phyloP scores from a whole-genome alignment of 371 early-diverging fungal genomes.

The Furculomyces boomerangus region DNA sequence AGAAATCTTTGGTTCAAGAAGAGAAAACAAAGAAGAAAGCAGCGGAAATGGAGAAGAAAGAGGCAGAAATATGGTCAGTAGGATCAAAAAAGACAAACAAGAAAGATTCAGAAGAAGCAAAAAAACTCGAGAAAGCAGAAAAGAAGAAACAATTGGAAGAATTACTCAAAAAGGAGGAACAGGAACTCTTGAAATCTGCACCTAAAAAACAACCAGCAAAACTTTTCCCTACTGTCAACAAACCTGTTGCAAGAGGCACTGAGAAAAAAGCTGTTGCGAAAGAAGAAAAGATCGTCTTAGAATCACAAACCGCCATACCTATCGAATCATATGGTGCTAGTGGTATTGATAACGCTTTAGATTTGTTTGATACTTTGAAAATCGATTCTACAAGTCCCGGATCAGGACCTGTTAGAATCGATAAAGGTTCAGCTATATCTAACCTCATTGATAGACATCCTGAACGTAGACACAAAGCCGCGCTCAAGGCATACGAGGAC shows the following conservation, averaged over 20 bases:
- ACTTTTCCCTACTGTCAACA: background rate
- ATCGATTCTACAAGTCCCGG: conserved; percentile 9
- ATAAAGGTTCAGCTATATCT: background rate
- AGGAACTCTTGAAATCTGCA: conserved; percentile 4
- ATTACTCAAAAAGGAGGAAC: conserved; percentile 27
- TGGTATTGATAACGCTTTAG: conserved; percentile 64
- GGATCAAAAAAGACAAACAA: conserved; percentile 48
- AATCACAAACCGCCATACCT: background rate
- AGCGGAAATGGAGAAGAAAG: conserved; percentile 32
- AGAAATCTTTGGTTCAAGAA: conserved; percentile 44
- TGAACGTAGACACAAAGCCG: conserved; percentile 68
- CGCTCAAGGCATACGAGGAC: conserved; percentile 50
- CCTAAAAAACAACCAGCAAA: background rate
- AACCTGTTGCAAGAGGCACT: background rate
- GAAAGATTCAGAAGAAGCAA: conserved; percentile 48
- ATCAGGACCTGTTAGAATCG: background rate
- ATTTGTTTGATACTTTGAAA: conserved; percentile 29
- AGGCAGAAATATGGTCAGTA: conserved; percentile 40
- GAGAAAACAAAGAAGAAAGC: conserved; percentile 36
- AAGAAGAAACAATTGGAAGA: conserved; percentile 26
- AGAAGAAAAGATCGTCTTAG: too few relatives aligned
- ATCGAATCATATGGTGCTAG: conserved; percentile 48
- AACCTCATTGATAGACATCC: conserved; percentile 52
- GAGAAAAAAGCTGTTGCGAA: background rate
- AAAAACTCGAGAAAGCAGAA: conserved; percentile 33